Base-by-base conservation (phyloP, 1,139 yeast species). In the Kazachstania sp. region DNA sequence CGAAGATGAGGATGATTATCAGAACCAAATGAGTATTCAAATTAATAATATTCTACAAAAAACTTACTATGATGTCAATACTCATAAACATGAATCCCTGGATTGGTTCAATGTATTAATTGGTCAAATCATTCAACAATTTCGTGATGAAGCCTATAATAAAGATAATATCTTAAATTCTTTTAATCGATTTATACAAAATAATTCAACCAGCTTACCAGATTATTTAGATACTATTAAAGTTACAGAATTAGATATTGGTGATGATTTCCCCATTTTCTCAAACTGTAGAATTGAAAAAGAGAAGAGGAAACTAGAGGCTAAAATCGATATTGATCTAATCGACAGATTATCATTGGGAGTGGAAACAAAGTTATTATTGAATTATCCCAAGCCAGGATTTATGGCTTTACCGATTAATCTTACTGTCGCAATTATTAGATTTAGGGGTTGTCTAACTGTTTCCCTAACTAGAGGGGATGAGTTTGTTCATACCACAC, bases 61-160 rank as follows among this genome's bases (percentile, higher is more conserved):
- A 60, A 88, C 97, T 0, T 88, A 87, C 61, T 94, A 94, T 64
- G 87, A 92, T 61, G 97, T 92, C 1, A 80, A 82, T 40, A 81
- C 81, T 23, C 98, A 94, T 64, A 72, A 83, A 2, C 78, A 97
- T 0, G 99, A 92, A 68, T 83, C 96, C 0, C 70, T 92, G 48
- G 98, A 92, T 65, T 92, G 99, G 98, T 87, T 92, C 63, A 92
- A 92, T 58, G 97, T 92, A 1, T 71, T 92, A 43, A 77, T 92
- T 20, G 98, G 97, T 0, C 97, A 94, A 63, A 83, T 90, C 4
- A 82, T 92, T 23, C 79, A 87, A 20, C 95, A 90, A 57, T 75
- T 88, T 51, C 74, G 99, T 50, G 76, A 81, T 19, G 97, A 92
- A 63, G 97, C 97, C 0, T 68, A 86, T 50, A 73, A 78, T 45